Evolutionary conservation across 805 yeast genomes (phyloP).

Genomic region (Ogataea henricii): DNA sequence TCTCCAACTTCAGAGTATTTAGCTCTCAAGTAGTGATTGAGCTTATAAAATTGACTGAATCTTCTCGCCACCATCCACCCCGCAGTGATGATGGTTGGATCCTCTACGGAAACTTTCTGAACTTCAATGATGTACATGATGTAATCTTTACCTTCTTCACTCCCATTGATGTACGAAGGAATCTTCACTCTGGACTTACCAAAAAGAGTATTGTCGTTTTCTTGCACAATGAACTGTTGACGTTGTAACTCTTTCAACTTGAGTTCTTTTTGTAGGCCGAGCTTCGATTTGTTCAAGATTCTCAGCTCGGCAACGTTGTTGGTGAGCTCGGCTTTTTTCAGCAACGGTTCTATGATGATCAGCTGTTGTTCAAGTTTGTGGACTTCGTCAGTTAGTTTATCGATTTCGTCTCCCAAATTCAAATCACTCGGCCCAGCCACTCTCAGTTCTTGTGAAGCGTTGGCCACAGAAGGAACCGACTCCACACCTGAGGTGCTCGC

Average conservation of each 20-base stretch:
- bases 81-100: constrained; percentile 48
- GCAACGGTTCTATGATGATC: constrained; percentile 62
- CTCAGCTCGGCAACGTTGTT: constrained; percentile 71
- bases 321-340: constrained; percentile 82
- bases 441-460: constrained; percentile 33
- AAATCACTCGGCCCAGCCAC: constrained; percentile 71
- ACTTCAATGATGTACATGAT: constrained; percentile 78
- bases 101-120: constrained; percentile 44
- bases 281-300: constrained; percentile 65
- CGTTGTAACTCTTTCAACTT: constrained; percentile 69
- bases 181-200: constrained; percentile 61
- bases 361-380: constrained; percentile 61
- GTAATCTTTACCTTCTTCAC: constrained; percentile 59
- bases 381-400: constrained; percentile 56
- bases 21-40: constrained; percentile 63
- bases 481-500: constrained; percentile 14
- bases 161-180: constrained; percentile 56
- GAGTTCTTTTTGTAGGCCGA: constrained; percentile 71
- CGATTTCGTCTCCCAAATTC: constrained; percentile 66
- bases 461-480: constrained; percentile 16
- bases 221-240: constrained; percentile 83
- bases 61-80: constrained; percentile 93
- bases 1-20: constrained; percentile 51
- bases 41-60: constrained; percentile 76
- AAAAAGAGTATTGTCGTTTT: constrained; percentile 73